Evolutionary conservation across 495 filamentous ascomycete genomes (phyloP).

Genomic region (Podospora fimiseda): DNA sequence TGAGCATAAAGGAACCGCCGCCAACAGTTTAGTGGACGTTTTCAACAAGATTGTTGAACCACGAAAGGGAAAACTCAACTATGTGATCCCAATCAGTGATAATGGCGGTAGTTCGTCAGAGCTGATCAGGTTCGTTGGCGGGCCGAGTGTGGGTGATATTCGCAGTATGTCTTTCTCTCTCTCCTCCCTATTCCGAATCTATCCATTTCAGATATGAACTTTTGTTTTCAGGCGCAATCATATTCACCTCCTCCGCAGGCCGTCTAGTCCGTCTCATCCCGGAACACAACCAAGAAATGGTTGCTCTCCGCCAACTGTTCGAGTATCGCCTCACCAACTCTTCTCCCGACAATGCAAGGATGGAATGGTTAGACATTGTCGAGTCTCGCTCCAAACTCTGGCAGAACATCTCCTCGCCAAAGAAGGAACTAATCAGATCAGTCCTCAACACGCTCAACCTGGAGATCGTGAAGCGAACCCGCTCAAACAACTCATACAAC

Average conservation of each 20-base stretch:
- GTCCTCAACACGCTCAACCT: constrained; percentile 83
- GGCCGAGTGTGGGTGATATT: constrained; percentile 81
- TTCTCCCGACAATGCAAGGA: constrained; percentile 44
- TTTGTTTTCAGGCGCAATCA: too few relatives aligned
- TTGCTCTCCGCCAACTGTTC: constrained; percentile 72
- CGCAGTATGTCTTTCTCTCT: constrained; percentile 69
- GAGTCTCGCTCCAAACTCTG: constrained; percentile 73
- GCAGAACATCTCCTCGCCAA: constrained; percentile 68
- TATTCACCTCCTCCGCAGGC: not conserved
- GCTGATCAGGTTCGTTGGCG: constrained; percentile 86
- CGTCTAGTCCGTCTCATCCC: constrained; percentile 16
- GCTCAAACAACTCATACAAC: constrained; percentile 74
- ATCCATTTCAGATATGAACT: constrained; percentile 39
- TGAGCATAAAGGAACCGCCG: constrained; percentile 68
- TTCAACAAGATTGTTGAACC: constrained; percentile 69
- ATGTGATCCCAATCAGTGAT: constrained; percentile 90
- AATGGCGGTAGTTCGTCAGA: constrained; percentile 92
- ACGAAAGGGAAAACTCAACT: constrained; percentile 63
- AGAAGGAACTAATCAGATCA: constrained; percentile 85
- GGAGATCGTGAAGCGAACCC: constrained; percentile 80
- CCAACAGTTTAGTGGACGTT: constrained; percentile 89
- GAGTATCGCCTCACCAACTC: constrained; percentile 67
- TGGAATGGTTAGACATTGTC: constrained; percentile 86
- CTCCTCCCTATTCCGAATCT: not conserved
- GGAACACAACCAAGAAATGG: constrained; percentile 58